Evolutionary conservation across 441 rosid species (phyloP), one percentile per base, ranked within the genome.

Genomic region (Sinapis alba): DNA sequence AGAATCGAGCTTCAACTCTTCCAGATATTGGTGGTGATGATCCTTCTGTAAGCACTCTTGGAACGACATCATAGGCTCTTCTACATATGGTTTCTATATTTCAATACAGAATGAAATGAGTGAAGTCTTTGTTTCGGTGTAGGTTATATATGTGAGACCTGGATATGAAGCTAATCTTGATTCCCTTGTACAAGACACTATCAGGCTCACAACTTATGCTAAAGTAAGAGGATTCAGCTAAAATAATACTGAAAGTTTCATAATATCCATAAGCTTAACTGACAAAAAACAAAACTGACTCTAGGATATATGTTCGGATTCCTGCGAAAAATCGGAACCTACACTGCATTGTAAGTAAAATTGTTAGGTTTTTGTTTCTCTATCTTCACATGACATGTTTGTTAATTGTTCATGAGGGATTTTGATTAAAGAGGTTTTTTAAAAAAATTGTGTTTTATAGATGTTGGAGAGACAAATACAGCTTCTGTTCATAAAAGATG

Each of bases 81-180:
- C 63, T 1, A 9, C 8, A 57, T 5, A 1, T 38, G 19, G 3
- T 58, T 12, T 62, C 32, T 50, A 5, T 21, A 5, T 32, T 18
- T 41, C 45, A 72, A 30, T 43, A 26, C 9, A 51, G 9, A 16
- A 57, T 0, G 21, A 50, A 34, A 36, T 18, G 27, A 72, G 12
- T 47, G 34, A 12, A 19, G 9, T 20, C 24, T 74, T 28, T 61
- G 4, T 32, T 54, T 65, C 6, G 45, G 84, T 47, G 19, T 86
- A 93, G 94, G 97, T 91, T 23, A 90, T 94, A 30, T 94, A 90
- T 73, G 96, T 93, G 78, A 91, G 79, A 72, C 93, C 96, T 11
- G 92, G 97, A 56, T 45, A 73, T 41, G 90, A 86, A 86, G 96
- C 92, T 64, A 78, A 87, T 47, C 88, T 90, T 58, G 96, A 94